A percentile compares a stretch with the other conserved stretches of the same genome.
Evolutionary conservation across 73 alveolate genomes (phyloP).

Genomic region (Paramecium caudatum): DNA sequence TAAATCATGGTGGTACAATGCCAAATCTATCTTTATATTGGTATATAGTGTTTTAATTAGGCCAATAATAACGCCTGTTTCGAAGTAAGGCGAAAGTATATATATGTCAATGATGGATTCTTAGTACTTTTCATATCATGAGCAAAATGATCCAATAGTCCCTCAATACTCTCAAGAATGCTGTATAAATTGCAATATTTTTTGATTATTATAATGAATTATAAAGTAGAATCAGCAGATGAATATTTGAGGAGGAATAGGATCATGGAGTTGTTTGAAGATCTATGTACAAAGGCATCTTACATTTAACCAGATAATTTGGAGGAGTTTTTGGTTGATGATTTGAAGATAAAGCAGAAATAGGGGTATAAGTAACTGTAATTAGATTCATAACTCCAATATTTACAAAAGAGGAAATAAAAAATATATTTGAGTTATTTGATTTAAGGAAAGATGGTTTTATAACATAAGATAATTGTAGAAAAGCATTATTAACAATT

Average conservation of each 20-base stretch:
- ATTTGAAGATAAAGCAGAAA: constrained; percentile 71
- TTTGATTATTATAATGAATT: constrained; percentile 44
- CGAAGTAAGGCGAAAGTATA: constrained; percentile 18
- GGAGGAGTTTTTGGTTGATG: constrained; percentile 77
- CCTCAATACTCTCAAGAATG: no score
- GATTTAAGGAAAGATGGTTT: constrained; percentile 81
- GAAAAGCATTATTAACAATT: constrained; percentile 77
- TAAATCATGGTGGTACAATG: neutral
- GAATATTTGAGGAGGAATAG: constrained; percentile 80
- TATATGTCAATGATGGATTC: neutral
- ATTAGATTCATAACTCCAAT: constrained; percentile 76
- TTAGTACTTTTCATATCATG: no score
- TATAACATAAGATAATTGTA: constrained; percentile 80
- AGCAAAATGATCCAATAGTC: no score
- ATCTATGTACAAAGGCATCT: constrained; percentile 77
- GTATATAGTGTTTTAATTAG: neutral
- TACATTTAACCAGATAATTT: constrained; percentile 77
- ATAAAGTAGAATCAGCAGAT: constrained; percentile 76
- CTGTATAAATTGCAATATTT: no score
- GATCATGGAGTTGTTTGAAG: constrained; percentile 80
- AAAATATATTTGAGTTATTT: constrained; percentile 79
- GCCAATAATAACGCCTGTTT: constrained; percentile 34
- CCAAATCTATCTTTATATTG: constrained; percentile 15
- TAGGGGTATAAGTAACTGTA: constrained; percentile 59
- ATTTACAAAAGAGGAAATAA: constrained; percentile 78